Percentiles rank a stretch among this genome's conserved stretches.
phyloP scores from a whole-genome alignment of 306 rosid genomes.

The Chamaecrista fasciculata region DNA sequence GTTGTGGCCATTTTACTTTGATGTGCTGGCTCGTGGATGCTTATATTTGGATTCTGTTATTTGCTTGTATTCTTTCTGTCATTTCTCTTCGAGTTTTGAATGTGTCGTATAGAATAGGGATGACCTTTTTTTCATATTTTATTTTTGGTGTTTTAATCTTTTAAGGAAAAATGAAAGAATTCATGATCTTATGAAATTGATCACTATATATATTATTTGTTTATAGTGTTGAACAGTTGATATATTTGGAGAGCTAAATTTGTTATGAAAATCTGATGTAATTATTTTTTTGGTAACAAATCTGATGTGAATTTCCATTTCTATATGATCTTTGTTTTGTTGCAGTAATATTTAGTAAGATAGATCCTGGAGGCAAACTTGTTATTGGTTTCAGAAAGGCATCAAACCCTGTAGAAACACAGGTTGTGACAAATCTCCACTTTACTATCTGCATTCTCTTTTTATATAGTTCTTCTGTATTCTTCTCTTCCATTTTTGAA shows the following conservation, averaged over 20 bases:
- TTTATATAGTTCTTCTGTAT: slow-evolving; percentile 8
- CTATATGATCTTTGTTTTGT: slow-evolving; percentile 14
- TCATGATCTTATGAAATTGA: slow-evolving; percentile 7
- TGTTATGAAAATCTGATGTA: slow-evolving; percentile 19
- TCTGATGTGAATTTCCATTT: slow-evolving; percentile 16
- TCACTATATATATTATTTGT: slow-evolving; percentile 1
- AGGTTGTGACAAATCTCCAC: slow-evolving; percentile 47
- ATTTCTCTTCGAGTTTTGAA: not conserved
- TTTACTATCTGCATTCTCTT: slow-evolving; percentile 17
- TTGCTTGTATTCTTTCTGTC: not conserved
- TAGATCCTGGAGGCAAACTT: slow-evolving; percentile 90
- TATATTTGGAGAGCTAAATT: not conserved
- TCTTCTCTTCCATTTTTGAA: slow-evolving; percentile 19
- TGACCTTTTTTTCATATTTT: not conserved
- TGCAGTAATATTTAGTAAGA: slow-evolving; percentile 95
- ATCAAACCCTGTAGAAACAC: slow-evolving; percentile 53
- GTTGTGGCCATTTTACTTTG: too few relatives aligned
- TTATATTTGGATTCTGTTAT: not conserved
- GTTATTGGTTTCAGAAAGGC: slow-evolving; percentile 92
- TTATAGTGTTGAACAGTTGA: slow-evolving; percentile 10
- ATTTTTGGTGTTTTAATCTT: not conserved
- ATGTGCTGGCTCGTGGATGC: not conserved
- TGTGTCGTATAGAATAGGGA: not conserved
- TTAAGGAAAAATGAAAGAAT: slow-evolving; percentile 17
- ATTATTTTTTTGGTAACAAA: slow-evolving; percentile 10